Percentiles rank a stretch among this genome's conserved stretches.
Conservation (phyloP, 495 filamentous ascomycete species). For the Daldinia bambusicola region DNA sequence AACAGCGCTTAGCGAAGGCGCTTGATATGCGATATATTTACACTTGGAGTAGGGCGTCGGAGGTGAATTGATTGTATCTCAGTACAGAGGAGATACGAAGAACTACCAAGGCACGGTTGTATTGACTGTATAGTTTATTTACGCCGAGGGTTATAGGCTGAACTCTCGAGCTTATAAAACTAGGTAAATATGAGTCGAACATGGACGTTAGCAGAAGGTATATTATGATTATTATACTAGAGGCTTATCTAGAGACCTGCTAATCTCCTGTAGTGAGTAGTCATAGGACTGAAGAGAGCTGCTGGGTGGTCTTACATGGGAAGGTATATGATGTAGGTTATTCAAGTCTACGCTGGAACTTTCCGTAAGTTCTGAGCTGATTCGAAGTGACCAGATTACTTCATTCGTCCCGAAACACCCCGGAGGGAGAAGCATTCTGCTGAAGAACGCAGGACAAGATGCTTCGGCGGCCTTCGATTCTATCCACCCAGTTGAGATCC, state of each 20-base stretch:
- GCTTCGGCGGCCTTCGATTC: constrained; percentile 85
- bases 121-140: not conserved
- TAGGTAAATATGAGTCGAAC: constrained; percentile 16
- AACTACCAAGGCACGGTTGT: not conserved
- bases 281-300: constrained; percentile 73
- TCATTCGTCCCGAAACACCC: constrained; percentile 77
- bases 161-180: not conserved
- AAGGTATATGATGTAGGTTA: constrained; percentile 77
- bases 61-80: not conserved
- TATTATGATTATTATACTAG: constrained; percentile 5
- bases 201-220: constrained; percentile 34
- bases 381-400: constrained; percentile 47
- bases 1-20: not conserved
- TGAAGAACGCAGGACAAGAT: constrained; percentile 78
- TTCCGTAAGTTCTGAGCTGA: constrained; percentile 12
- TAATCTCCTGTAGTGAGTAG: constrained; percentile 57
- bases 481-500: constrained; percentile 76
- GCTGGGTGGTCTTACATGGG: constrained; percentile 81
- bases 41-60: not conserved
- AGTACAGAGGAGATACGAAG: no score
- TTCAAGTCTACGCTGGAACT: constrained; percentile 43
- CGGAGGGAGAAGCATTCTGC: constrained; percentile 79
- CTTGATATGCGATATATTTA: not conserved
- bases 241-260: not conserved
- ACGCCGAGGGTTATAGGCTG: not conserved